Conservation (phyloP, 2,329 filamentous ascomycete genomes). For the Aspergillus glaucus region DNA sequence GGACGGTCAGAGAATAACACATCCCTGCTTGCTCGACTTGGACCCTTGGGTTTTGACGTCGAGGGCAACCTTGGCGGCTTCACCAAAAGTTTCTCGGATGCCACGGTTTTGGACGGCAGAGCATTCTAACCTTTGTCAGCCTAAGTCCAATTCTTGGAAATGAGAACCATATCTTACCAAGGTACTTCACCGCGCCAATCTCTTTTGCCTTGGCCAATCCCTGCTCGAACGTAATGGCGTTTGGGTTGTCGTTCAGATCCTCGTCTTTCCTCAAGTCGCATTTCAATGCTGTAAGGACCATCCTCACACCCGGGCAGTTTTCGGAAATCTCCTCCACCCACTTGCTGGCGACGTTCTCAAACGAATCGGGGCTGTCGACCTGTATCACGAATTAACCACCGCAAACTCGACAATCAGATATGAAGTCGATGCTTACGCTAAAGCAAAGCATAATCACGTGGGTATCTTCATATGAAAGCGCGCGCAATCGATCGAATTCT, state of each 20-base stretch:
- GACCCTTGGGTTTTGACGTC: conserved; percentile 39
- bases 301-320: conserved; percentile 91
- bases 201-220: conserved; percentile 84
- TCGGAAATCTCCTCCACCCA: conserved; percentile 98
- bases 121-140: conserved; percentile 58
- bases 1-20: conserved; percentile 29
- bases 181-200: conserved; percentile 87
- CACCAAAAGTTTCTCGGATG: conserved; percentile 97
- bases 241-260: conserved; percentile 59
- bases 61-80: conserved; percentile 89
- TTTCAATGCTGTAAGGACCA: conserved; percentile 92
- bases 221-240: conserved; percentile 75
- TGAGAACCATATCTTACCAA: conserved; percentile 51
- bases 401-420: neutral
- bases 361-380: conserved; percentile 88
- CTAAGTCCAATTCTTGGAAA: neutral
- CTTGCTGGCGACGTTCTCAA: conserved; percentile 98
- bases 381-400: conserved; percentile 18
- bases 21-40: conserved; percentile 26
- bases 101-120: conserved; percentile 97
- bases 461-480: conserved; percentile 94
- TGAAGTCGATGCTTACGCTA: conserved; percentile 48
- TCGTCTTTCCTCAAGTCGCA: conserved; percentile 88
- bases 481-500: conserved; percentile 94
- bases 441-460: conserved; percentile 99